Evolutionary conservation across 345 rosid species (phyloP), one percentile per base, ranked within the genome.

Genomic region (Moricandia arvensis): DNA sequence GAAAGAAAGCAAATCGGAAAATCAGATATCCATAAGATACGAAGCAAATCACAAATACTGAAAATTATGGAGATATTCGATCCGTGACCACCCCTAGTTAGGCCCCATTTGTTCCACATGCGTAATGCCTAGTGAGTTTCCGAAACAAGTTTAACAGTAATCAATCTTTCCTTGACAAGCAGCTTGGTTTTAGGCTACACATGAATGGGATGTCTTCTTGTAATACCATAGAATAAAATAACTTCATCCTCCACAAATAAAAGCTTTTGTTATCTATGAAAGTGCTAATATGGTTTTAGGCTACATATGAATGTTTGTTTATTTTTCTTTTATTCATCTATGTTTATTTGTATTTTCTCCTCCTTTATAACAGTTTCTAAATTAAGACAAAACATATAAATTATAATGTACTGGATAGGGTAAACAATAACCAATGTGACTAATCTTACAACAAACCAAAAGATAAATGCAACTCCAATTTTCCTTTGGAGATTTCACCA

Each of bases 391-490:
- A 9, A 21, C 8, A 38, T 34, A 34, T 9, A 61, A 1, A 47
- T 47, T 15, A 47, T 47, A 47, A 15, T 47, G n/a, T 47, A 47
- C n/a, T 5, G 51, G 33, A 35, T 34, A 51, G 1, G 17, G 26
- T 17, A 62, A 61, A 37, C 38, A 12, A 21, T 8, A 63, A 31
- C 58, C 6, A 68, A 70, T 70, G 61, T 30, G 16, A 77, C 47
- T 71, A 63, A 77, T 15, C 71, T 70, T 43, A 70, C 75, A 70
- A 31, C 65, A 69, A 75, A 37, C 63, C 69, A 21, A 21, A 21
- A 21, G 24, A 21, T 21, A 21, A 21, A 21, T 54, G 38, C 51
- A 70, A 41, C 54, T 63, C 66, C 66, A 63, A 21, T 18, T 59
- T 33, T 60, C 8, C 24, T 30, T 69, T 30, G 80, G 65, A 51